Conservation (phyloP, 768 basidiomycete species). For the Crepidotus variabilis region DNA sequence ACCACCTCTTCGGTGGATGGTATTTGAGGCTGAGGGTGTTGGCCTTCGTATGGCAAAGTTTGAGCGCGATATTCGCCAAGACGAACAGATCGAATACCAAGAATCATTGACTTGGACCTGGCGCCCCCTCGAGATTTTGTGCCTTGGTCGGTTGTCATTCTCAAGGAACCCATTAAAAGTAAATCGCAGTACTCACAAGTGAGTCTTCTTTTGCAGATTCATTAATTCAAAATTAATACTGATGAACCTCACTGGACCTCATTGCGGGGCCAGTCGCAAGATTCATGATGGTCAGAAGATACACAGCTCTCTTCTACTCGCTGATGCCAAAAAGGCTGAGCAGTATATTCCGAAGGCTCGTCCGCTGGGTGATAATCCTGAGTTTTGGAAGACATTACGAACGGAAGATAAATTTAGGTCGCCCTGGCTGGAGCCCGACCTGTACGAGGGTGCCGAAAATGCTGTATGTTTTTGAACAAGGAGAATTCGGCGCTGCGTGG, state of each 20-base stretch:
- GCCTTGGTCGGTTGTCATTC: conserved; percentile 6
- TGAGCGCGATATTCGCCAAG: conserved; percentile 2
- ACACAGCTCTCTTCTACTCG: conserved; percentile 10
- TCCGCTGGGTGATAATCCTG: neutral
- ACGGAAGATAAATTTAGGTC: neutral
- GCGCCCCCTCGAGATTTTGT: conserved; percentile 14
- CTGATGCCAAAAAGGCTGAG: neutral
- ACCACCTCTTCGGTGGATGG: conserved; percentile 22
- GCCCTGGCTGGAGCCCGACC: too few species aligned
- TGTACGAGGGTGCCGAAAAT: too few species aligned
- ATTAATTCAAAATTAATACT: neutral
- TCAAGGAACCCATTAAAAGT: neutral
- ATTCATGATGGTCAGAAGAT: conserved; percentile 16
- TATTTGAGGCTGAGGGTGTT: conserved; percentile 14
- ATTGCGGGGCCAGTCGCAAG: conserved; percentile 11
- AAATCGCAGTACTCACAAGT: neutral
- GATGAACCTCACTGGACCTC: conserved; percentile 7
- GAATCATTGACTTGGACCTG: conserved; percentile 20
- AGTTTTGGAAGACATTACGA: conserved; percentile 6
- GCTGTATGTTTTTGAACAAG: neutral
- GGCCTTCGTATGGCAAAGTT: conserved; percentile 14
- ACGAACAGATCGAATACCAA: conserved; percentile 8
- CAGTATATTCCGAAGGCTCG: conserved; percentile 14
- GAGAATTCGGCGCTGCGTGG: conserved; percentile 7
- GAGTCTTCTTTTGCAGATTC: neutral